Evolutionary conservation across 1,284 basidiomycete species (phyloP), one percentile per base, ranked within the genome.

Genomic region (Ustilago hordei): DNA sequence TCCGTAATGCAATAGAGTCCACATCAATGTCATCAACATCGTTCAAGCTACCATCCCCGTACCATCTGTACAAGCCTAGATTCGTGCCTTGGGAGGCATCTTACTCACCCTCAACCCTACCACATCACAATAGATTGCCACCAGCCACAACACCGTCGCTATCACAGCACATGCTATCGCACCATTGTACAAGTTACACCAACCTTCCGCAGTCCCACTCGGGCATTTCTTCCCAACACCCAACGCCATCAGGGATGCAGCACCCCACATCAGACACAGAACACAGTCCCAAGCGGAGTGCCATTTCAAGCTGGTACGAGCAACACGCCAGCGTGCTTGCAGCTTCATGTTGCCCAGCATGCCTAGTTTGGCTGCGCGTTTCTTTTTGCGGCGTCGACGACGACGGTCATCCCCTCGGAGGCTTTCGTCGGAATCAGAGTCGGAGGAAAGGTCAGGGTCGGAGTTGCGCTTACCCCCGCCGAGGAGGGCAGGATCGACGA

Each of bases 101-200:
- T 45, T 56, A 2, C 70, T 72, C 7, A 66, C 70, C 17, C 63
- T 65, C 61, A 81, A 39, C 19, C 64, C 71, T 4, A 69, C 52
- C 6, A 66, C 41, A 43, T 78, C 80, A 64, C 77, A 68, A 57
- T 69, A 81, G 58, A 81, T 61, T 38, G 65, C 75, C 13, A 71
- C 55, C 7, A 67, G n/a, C 13, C 47, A 56, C 39, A 70, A 45
- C 35, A 74, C 39, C 13, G 73, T 60, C n/a, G 64, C 59, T 23
- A 79, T 45, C 32, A 72, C 60, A 8, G 72, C 62, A 57, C 73
- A 78, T 12, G 80, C 80, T 23, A 81, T 79, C 23, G 79, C 77
- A 11, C 67, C 77, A 53, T 82, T 81, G 64, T 79, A 82, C 45
- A 69, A 36, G 31, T 72, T 75, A 60, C 80, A 82, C 80, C 80